Evolutionary conservation across 1,139 yeast genomes (phyloP).

Genomic region (Kluyveromyces sp.): DNA sequence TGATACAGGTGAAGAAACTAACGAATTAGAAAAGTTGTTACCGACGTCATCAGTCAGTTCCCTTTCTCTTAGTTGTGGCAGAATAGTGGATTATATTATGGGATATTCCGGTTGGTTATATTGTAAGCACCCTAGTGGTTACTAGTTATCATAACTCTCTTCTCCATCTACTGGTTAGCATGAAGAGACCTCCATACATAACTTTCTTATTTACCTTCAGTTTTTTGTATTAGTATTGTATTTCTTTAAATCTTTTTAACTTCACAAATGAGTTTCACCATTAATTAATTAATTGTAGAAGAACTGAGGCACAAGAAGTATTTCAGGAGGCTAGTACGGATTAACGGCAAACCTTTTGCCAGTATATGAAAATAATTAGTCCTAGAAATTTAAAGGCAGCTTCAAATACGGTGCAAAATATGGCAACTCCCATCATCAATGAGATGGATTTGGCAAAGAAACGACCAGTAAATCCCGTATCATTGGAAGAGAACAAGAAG

Average conservation of each 20-base stretch:
- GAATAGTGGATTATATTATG: constrained; percentile 6
- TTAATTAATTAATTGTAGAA: too few species aligned
- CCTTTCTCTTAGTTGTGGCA: constrained; percentile 3
- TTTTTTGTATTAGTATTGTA: too few species aligned
- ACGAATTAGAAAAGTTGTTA: background rate
- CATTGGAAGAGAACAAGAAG: constrained; percentile 5
- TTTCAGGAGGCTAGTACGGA: too few species aligned
- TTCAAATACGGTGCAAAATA: constrained; percentile 7
- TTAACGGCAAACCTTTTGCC: background rate
- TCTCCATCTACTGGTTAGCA: background rate
- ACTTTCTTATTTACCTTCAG: too few species aligned
- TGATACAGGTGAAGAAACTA: background rate
- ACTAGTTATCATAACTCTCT: background rate
- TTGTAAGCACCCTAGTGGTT: background rate
- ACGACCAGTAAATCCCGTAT: background rate
- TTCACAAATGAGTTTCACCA: too few species aligned
- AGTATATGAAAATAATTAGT: background rate
- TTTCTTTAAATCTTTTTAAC: too few species aligned
- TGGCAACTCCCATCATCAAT: background rate
- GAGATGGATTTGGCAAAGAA: constrained; percentile 2
- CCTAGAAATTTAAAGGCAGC: background rate
- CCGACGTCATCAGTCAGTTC: background rate
- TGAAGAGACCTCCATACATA: background rate
- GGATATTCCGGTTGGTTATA: constrained; percentile 12
- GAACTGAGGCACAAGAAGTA: too few species aligned